Base-by-base conservation (phyloP, 2,329 filamentous ascomycete genomes). In the Colletotrichum cereale region DNA sequence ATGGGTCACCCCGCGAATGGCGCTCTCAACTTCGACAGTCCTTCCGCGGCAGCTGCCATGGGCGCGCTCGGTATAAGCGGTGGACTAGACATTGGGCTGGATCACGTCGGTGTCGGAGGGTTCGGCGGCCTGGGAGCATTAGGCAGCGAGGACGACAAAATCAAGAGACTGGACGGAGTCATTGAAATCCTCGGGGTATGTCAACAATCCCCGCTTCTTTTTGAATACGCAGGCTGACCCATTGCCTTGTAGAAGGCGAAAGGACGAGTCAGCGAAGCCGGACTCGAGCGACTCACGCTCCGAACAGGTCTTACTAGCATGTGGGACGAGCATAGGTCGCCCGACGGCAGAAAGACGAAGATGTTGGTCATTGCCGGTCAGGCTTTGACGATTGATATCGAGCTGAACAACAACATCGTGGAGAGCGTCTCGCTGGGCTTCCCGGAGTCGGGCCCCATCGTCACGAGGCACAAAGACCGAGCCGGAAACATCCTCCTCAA, bases 231-330 rank as follows among this genome's bases (percentile, higher is more conserved):
- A 44, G 8, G 34, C 60, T 65, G 14, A 71, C 40, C 2, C 7
- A 36, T 21, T 7, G 14, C 12, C 2, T 40, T 47, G 40, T 26
- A 74, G 73, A 73, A 72, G 56, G 71, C 67, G 75, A 88, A 89
- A 73, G 92, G 92, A 5, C 83, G 90, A 50, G 90, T 96, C 47
- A 93, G 92, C 75, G 91, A 93, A 76, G 90, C 92, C 38, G 92
- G 92, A 2, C 84, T 96, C n/a, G 90, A 93, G 79, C 86, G 92
- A 65, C 82, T 96, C 38, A 91, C 90, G 11, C 88, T 89, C 75
- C 86, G 89, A 66, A 86, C 91, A 65, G 92, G 91, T n/a, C 83
- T 93, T 48, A 90, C 92, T 72, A 86, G 85, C 67, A 80, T 91
- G 16, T 90, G 88, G 83, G 89, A 92, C 75, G 84, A 86, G 36